phyloP scores from a whole-genome alignment of 257 asterid genomes.

The Capsicum baccatum region DNA sequence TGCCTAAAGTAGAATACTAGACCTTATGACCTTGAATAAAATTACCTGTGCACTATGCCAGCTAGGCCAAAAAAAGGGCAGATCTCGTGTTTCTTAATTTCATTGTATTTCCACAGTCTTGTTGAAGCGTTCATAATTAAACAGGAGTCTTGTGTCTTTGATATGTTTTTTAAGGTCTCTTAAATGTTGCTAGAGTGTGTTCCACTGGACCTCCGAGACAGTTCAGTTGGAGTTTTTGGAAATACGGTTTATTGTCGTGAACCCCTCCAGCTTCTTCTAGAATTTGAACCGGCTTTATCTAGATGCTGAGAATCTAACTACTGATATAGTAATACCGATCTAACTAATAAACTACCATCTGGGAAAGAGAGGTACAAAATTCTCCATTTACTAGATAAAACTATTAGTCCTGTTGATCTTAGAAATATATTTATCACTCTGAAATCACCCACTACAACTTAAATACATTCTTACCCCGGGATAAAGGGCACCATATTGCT shows the following conservation, averaged over 20 bases:
- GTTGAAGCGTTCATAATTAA: background rate
- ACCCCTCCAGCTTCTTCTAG: slow-evolving; percentile 13
- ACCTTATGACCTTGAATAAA: slow-evolving; percentile 9
- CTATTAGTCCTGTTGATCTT: background rate
- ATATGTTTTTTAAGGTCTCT: background rate
- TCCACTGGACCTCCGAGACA: background rate
- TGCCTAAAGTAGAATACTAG: background rate
- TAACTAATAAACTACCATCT: background rate
- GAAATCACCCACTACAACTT: background rate
- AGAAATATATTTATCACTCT: slow-evolving; percentile 1
- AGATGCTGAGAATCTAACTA: background rate
- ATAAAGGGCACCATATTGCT: background rate
- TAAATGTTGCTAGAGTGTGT: background rate
- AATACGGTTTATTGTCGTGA: background rate
- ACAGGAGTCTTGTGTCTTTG: background rate
- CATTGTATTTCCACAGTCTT: background rate
- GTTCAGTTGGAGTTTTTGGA: background rate
- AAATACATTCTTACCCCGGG: background rate
- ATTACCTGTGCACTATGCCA: background rate
- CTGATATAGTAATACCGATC: background rate
- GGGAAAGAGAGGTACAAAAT: background rate
- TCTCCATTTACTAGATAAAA: slow-evolving; percentile 16
- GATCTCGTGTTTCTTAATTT: slow-evolving; percentile 16
- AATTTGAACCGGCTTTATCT: background rate
- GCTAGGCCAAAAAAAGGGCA: background rate